phyloP scores from a whole-genome alignment of 768 basidiomycete species.

The Tulasnella sp. region DNA sequence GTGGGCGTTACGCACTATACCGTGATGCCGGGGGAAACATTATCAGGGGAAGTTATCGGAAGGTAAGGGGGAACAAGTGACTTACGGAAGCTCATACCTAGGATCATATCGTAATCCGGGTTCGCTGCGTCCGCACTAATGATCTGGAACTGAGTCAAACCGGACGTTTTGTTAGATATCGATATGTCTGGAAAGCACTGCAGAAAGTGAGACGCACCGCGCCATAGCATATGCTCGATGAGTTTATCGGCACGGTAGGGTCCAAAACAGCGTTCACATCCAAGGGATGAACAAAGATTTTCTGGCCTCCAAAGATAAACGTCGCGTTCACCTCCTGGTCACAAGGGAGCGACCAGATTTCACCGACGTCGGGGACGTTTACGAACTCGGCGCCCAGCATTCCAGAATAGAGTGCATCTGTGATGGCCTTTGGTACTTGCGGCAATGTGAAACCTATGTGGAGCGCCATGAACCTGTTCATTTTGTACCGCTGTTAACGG shows the following conservation, averaged over 20 bases:
- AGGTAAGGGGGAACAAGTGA: constrained; percentile 33
- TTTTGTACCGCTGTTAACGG: too few relatives aligned
- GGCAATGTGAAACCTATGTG: background rate
- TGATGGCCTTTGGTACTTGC: background rate
- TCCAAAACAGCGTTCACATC: background rate
- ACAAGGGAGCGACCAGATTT: background rate
- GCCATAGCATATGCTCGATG: background rate
- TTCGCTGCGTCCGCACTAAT: background rate
- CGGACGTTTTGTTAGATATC: too few relatives aligned
- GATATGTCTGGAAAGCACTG: background rate
- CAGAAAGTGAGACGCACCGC: background rate
- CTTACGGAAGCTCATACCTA: constrained; percentile 1
- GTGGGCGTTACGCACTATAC: constrained; percentile 54
- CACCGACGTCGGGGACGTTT: background rate
- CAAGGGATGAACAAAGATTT: background rate
- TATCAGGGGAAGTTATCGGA: constrained; percentile 45
- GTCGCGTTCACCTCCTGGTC: background rate
- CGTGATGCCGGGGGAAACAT: constrained; percentile 42
- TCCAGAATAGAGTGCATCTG: background rate
- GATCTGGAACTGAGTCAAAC: too few relatives aligned
- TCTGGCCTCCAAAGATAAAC: background rate
- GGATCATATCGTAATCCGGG: background rate
- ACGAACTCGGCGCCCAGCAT: background rate
- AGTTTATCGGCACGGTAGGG: background rate
- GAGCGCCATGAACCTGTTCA: background rate